Percentiles rank a stretch among this genome's conserved stretches.
phyloP scores from a whole-genome alignment of 1,284 basidiomycete species.

The Serendipita sp. region DNA sequence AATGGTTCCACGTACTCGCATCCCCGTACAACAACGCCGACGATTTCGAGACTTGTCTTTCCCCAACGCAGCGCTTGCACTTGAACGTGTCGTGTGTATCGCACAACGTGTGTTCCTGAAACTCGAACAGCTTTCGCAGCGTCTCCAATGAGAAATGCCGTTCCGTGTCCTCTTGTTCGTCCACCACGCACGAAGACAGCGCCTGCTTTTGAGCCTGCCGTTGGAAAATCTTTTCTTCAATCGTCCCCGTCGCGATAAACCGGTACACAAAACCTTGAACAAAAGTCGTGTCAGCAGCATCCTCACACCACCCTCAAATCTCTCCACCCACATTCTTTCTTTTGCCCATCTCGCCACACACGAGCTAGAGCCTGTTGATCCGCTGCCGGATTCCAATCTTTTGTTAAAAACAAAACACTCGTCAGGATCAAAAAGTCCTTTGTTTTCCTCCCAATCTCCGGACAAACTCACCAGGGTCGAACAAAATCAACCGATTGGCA shows the following conservation, averaged over 20 bases:
- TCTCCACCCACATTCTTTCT: constrained; percentile 77
- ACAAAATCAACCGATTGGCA: constrained; percentile 88
- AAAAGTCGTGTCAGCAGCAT: not conserved
- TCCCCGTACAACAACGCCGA: constrained; percentile 89
- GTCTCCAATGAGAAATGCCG: constrained; percentile 89
- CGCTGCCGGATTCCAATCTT: constrained; percentile 97
- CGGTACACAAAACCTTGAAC: constrained; percentile 84
- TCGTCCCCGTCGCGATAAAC: constrained; percentile 93
- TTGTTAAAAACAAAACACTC: not conserved
- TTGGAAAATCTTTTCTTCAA: constrained; percentile 98
- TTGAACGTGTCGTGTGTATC: constrained; percentile 98
- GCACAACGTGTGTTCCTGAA: constrained; percentile 77
- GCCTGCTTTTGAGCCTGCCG: constrained; percentile 93
- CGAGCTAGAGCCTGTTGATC: constrained; percentile 97
- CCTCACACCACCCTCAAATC: not conserved
- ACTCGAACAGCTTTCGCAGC: constrained; percentile 81
- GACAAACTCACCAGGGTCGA: constrained; percentile 65
- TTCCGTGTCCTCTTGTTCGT: constrained; percentile 91
- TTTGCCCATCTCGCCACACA: constrained; percentile 99
- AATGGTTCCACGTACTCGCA: constrained; percentile 99
- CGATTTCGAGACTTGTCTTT: constrained; percentile 72
- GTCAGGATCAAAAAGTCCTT: not conserved
- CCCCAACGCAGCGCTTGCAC: constrained; percentile 86
- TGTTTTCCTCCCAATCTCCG: not conserved
- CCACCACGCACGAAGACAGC: constrained; percentile 91